Base-by-base conservation (phyloP, 2,329 filamentous ascomycete genomes). In the Alternaria burnsii region DNA sequence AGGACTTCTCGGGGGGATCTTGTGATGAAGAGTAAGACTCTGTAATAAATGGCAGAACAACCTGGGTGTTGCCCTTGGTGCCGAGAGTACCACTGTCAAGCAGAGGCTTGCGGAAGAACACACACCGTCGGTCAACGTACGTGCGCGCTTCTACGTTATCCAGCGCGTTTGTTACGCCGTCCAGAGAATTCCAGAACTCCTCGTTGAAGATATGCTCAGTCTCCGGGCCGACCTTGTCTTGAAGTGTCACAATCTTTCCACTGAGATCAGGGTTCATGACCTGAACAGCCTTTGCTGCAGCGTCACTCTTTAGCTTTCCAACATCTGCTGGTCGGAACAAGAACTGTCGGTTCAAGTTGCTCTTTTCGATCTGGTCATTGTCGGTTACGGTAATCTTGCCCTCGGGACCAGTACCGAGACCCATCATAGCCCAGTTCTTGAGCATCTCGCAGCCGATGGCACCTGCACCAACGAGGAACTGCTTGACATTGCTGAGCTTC, bases 371-470 rank as follows among this genome's bases (percentile, higher is more conserved):
- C 55, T 94, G 94, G 76, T 99, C 95, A 89, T 97, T 98, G 77
- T 99, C 95, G 14, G 96, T 98, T 51, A 99, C 91, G 59, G 84
- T 92, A 73, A 99, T 96, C 79, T 91, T 91, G 72, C 95, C 95
- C 50, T 93, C 87, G 3, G 93, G 92, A 4, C 95, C 95, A 46
- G 91, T 92, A 44, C 91, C 94, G 30, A 99, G 84, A 68, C 95
- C 95, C 78, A 98, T 97, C 94, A 99, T 96, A 36, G 96, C 94
- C 94, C 95, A 99, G 80, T 98, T 98, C 87, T 99, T 99, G 69
- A 99, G 83, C 91, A 98, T 99, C 77, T 99, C 95, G 75, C 95
- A 99, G 46, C 95, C 95, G 78, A 99, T 99, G 65, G 96, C 95
- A 72, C 95, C 95, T 47, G 95, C 93, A 69, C 95, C 95, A 59